Base-by-base conservation (phyloP, 257 asterid genomes). In the Avicennia marina region DNA sequence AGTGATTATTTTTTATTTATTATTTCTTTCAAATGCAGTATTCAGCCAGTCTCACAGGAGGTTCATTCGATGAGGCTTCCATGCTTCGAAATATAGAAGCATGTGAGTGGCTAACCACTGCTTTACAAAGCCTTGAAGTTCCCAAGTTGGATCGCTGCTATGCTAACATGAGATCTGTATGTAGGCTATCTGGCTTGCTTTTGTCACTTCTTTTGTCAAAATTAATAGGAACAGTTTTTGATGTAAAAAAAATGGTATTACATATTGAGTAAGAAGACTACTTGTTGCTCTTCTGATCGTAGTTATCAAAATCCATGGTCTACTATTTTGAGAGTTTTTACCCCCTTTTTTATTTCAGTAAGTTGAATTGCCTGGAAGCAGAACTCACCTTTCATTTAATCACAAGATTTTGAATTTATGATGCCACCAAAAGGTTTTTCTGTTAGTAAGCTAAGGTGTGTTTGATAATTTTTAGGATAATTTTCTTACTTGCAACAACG, bases 41-140 rank as follows among this genome's bases (percentile, higher is more conserved):
- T 51, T 89, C 95, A 26, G 60, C 94, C 44, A 75, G 82, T 67
- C 80, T 93, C 62, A 75, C 95, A 12, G 78, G 90, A 38, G 99
- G 99, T 65, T 86, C 96, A 41, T 93, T 89, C 76, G 99, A 83
- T 69, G 99, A 93, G 83, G 78, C 93, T 29, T 81, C 81, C 71
- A 89, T 93, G 99, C 90, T 81, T 77, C 91, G 84, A 67, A 93
- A 87, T 46, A 82, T 93, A 75, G 97, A 93, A 68, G 97, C 99
- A 63, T 93, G 97, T 56, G 99, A 93, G 73, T 93, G 99, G 99
- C 83, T 93, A 40, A 73, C 95, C 63, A 80, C 81, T 66, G 79
- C 91, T 67, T 62, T 93, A 66, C 77, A 60, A 54, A 78, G 65
- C 68, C 94, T 93, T 69, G 97, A 89, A 77, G 83, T 63, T 41